Evolutionary conservation across 2,329 filamentous ascomycete genomes (phyloP), one percentile per base, ranked within the genome.

Genomic region (Clonostachys solani): DNA sequence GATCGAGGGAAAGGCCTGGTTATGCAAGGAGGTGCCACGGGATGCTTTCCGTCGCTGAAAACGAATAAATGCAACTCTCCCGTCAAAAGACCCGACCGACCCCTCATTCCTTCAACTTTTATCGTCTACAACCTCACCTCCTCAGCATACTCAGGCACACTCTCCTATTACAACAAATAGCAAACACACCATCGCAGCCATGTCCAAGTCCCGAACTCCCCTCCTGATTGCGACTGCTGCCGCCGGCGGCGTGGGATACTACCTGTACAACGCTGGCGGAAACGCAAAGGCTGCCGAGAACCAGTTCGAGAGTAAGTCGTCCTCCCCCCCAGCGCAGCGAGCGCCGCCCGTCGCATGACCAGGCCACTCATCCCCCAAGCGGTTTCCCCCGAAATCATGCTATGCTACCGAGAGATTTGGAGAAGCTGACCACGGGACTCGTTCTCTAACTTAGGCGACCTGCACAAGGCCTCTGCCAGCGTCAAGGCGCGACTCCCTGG

Each of bases 211-310:
- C 44, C 69, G 69, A 55, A 56, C 68, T 40, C 75, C 77, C 55
- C 56, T 75, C 54, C 60, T 73, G 57, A 61, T 86, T 57, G 86
- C 84, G 57, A 68, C 83, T 55, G 80, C 75, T 50, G 83, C 81
- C 54, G 85, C 78, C 33, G 81, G 80, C 58, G 86, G 83, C 54
- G 73, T 84, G 49, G 90, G 87, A 40, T 97, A 96, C 78, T 97
- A 97, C 75, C 80, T 97, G 52, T 99, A 95, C 77, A 77, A 72
- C 45, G 87, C 92, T 15, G 92, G 92, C 51, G 92, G 92, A 49
- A 80, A 83, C 65, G 78, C 89, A 45, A 89, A 87, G 68, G 83
- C 80, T 44, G 92, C 92, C n/a, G 83, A 91, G 78, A 88, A 92
- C 76, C 77, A 94, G 67, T 79, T 88, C 56, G 88, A 96, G 74